Percentiles rank a stretch among this genome's conserved stretches.
Conservation (phyloP, 78 protist genomes). For the Chrysochromulina tobinii region DNA sequence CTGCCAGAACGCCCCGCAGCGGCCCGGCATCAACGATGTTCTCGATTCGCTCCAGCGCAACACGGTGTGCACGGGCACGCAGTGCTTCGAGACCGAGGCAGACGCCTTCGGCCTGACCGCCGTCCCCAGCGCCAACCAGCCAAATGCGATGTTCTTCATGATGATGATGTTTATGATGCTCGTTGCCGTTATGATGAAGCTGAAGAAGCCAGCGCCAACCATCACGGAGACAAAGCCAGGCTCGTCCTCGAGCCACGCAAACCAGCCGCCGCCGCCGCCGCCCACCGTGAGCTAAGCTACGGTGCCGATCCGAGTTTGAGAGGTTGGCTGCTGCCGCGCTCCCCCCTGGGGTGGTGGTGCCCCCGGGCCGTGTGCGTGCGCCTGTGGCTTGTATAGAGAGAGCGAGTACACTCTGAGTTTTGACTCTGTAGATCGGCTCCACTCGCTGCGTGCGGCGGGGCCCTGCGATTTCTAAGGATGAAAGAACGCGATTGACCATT, state of each 20-base stretch:
- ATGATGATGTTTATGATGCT: neutral
- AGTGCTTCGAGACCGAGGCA: conserved; percentile 3
- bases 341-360: too few relatives aligned
- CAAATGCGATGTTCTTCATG: neutral
- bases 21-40: neutral
- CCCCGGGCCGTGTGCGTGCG: too few relatives aligned
- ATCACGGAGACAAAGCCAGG: neutral
- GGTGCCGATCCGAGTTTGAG: too few relatives aligned
- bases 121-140: too few relatives aligned
- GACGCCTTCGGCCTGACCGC: neutral
- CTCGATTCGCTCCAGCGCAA: neutral
- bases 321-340: too few relatives aligned
- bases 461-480: too few relatives aligned
- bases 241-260: neutral
- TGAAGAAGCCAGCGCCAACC: neutral
- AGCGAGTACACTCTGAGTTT: too few relatives aligned
- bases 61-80: conserved; percentile 9
- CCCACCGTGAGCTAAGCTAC: neutral
- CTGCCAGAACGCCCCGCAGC: conserved; percentile 1
- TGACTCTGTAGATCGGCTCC: too few relatives aligned
- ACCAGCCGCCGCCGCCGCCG: conserved; percentile 19
- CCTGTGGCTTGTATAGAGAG: too few relatives aligned
- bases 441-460: too few relatives aligned
- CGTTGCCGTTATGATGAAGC: neutral
- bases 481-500: too few relatives aligned